A percentile compares a stretch with the other conserved stretches of the same genome.
These are phyloP conservation scores for Apiospora sp. DNA, from an alignment of 2,329 filamentous ascomycete species.

Conservation along the genomic window DNA sequence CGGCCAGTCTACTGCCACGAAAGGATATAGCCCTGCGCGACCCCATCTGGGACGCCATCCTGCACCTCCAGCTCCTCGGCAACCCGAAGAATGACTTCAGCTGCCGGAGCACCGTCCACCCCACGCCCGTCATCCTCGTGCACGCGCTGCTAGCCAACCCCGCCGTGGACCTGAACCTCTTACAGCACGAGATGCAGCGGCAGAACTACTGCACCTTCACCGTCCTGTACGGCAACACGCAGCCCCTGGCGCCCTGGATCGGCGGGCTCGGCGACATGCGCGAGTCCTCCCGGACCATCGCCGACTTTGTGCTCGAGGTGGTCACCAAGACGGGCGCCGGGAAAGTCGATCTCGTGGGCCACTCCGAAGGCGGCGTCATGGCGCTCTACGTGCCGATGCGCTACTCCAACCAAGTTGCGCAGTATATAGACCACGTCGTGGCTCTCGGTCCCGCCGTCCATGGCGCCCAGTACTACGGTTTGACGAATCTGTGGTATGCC, in stretches of 20 bases:
- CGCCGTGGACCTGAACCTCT: conserved; percentile 37
- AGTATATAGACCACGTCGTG: conserved; percentile 37
- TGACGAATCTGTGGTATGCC: conserved; percentile 40
- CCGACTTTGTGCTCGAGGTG: conserved; percentile 48
- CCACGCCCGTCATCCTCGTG: conserved; percentile 55
- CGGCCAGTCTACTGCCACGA: neutral
- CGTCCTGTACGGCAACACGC: conserved; percentile 48
- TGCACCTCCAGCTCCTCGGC: neutral
- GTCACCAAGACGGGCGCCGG: conserved; percentile 43
- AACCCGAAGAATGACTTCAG: conserved; percentile 34
- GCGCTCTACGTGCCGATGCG: conserved; percentile 42
- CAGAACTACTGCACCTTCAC: conserved; percentile 53
- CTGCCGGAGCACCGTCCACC: conserved; percentile 33
- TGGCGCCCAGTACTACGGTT: conserved; percentile 39
- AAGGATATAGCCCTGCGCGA: neutral
- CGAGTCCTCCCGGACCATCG: conserved; percentile 49
- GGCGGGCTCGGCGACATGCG: conserved; percentile 48
- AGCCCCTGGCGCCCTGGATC: conserved; percentile 45
- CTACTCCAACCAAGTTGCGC: conserved; percentile 35
- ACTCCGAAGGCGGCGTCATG: conserved; percentile 53
- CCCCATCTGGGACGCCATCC: conserved; percentile 1
- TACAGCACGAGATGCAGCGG: conserved; percentile 37
- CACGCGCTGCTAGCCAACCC: conserved; percentile 46
- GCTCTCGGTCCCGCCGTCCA: conserved; percentile 39
- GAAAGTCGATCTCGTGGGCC: conserved; percentile 51